Base-by-base conservation (phyloP, 2,329 filamentous ascomycete species). In the Arthrobotrys iridis region DNA sequence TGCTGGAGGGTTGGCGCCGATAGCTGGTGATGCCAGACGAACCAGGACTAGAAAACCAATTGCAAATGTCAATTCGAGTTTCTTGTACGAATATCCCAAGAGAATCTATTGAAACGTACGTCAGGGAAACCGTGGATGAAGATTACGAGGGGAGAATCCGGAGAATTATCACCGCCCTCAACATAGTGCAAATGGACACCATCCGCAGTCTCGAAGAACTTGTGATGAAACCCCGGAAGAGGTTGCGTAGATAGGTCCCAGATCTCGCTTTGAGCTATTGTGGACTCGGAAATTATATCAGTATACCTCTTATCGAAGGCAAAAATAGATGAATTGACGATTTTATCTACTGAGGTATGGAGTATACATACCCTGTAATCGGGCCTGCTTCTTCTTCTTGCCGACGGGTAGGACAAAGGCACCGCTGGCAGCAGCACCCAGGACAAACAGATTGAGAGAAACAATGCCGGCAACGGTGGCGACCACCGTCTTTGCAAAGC, bases 81-180 rank as follows among this genome's bases (percentile, higher is more conserved):
- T 10, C 24, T 4, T 22, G 13, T 22, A 33, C 10, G 20, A 7
- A 28, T 35, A 4, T 33, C 6, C n/a, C 7, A 2, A 6, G 24
- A 30, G 18, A 5, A 4, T 11, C 3, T 7, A n/a, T n/a, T n/a
- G n/a, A n/a, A 45, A 63, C 71, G 22, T 52, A 75, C 71, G 30
- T 75, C 71, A 35, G 71, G 71, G 13, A 75, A 75, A 35, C 71
- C 71, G 11, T 75, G 71, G 57, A 75, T 45, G 10, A 75, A 75
- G 18, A 75, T 41, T 7, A 75, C 41, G 3, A 75, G 63, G 15
- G 71, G 71, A 18, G 71, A 41, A 11, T 22, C 46, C 3, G 71
- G 57, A 22, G 63, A 67, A 10, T 57, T 68, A 59, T 75, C 63
- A 15, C 71, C 71, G 11, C 71, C 71, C 33, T 75, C 71, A 11